A percentile compares a stretch with the other conserved stretches of the same genome.
Evolutionary conservation across 1,284 basidiomycete genomes (phyloP).

Genomic region (Exsudoporus floridanus): DNA sequence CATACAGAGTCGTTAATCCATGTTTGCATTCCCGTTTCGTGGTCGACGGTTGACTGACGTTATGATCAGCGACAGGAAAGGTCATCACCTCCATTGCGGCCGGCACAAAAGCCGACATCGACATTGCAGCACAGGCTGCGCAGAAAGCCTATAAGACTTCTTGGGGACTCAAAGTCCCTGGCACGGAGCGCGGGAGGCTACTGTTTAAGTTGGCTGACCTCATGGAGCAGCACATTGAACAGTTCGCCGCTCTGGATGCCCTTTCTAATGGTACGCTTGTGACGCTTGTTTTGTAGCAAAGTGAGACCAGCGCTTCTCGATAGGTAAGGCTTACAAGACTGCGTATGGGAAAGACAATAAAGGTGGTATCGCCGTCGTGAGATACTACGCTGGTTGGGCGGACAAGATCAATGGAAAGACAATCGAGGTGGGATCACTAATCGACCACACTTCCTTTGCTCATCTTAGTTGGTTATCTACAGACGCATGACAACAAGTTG

Average conservation of each 20-base stretch:
- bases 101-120: slow-evolving; percentile 27
- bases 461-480: background rate
- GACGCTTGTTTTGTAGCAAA: background rate
- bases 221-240: slow-evolving; percentile 62
- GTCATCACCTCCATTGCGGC: slow-evolving; percentile 22
- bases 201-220: slow-evolving; percentile 62
- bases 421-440: slow-evolving; percentile 35
- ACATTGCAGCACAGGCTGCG: slow-evolving; percentile 42
- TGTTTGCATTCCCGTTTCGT: slow-evolving; percentile 7
- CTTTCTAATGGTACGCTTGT: slow-evolving; percentile 49
- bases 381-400: slow-evolving; percentile 38
- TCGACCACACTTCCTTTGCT: background rate
- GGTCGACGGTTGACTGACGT: background rate
- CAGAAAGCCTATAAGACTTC: slow-evolving; percentile 43
- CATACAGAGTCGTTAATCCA: slow-evolving; percentile 24
- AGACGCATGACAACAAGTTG: slow-evolving; percentile 9
- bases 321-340: slow-evolving; percentile 50
- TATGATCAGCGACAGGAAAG: slow-evolving; percentile 22
- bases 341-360: slow-evolving; percentile 52
- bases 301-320: slow-evolving; percentile 6
- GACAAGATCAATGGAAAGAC: slow-evolving; percentile 62
- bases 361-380: slow-evolving; percentile 46
- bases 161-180: slow-evolving; percentile 60
- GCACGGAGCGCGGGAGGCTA: slow-evolving; percentile 56
- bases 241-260: slow-evolving; percentile 64